These are phyloP conservation scores for Tylopilus sp. DNA, from an alignment of 768 basidiomycete species.

Conservation along the genomic window DNA sequence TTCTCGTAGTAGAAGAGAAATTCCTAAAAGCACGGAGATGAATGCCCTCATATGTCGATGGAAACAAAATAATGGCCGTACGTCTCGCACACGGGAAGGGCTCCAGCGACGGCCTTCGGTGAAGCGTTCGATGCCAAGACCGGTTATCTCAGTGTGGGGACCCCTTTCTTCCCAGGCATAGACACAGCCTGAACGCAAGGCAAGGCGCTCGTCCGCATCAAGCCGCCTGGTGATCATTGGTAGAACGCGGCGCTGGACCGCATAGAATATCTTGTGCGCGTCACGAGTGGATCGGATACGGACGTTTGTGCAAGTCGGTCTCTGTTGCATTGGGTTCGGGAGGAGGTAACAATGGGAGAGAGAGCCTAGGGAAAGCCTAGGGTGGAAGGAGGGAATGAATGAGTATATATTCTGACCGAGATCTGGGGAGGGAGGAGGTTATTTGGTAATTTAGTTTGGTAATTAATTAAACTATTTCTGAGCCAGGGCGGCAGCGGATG, in stretches of 20 bases:
- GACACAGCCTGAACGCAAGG: constrained; percentile 43
- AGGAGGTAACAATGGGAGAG: constrained; percentile 15
- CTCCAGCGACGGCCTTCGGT: constrained; percentile 84
- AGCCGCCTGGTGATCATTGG: constrained; percentile 75
- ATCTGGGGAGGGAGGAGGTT: constrained; percentile 27
- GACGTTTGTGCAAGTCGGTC: constrained; percentile 64
- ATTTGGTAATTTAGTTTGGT: constrained; percentile 34
- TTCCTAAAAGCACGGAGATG: constrained; percentile 47
- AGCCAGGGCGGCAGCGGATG: constrained; percentile 15
- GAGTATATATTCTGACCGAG: constrained; percentile 33
- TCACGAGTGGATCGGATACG: constrained; percentile 76
- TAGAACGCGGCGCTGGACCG: constrained; percentile 57
- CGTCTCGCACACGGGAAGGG: constrained; percentile 79
- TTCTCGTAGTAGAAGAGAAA: constrained; percentile 86
- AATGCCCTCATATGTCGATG: constrained; percentile 2
- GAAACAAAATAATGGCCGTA: constrained; percentile 34
- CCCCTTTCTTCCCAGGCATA: constrained; percentile 74
- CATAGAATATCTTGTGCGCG: constrained; percentile 79
- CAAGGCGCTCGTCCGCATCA: constrained; percentile 70
- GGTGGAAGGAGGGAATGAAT: constrained; percentile 18
- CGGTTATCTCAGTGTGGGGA: constrained; percentile 70
- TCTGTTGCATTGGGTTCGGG: constrained; percentile 48
- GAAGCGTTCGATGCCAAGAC: constrained; percentile 80
- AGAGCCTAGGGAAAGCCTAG: not conserved
- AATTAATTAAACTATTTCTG: constrained; percentile 39